Evolutionary conservation across 2,329 filamentous ascomycete genomes (phyloP).

Genomic region (Fusarium falciforme): DNA sequence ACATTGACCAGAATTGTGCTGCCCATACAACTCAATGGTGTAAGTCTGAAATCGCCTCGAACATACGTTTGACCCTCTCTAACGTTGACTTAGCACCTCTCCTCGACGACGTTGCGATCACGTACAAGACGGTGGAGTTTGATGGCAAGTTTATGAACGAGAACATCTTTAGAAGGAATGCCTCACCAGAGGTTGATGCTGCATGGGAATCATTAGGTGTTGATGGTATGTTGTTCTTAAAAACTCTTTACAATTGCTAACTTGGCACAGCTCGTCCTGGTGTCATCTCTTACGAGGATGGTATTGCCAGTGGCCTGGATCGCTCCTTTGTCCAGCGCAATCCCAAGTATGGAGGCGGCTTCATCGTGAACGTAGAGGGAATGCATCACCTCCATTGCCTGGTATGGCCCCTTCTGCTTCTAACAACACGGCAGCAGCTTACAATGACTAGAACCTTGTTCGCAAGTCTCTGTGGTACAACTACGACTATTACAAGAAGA

Average conservation of each 20-base stretch:
- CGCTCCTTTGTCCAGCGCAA: conserved; percentile 66
- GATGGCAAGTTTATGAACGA: conserved; percentile 68
- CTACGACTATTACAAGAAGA: conserved; percentile 65
- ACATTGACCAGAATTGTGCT: conserved; percentile 40
- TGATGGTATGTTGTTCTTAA: conserved; percentile 54
- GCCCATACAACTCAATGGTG: conserved; percentile 52
- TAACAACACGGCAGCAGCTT: neutral
- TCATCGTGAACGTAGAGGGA: conserved; percentile 67
- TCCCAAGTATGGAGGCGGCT: conserved; percentile 68
- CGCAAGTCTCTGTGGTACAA: conserved; percentile 70
- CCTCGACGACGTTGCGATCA: conserved; percentile 47
- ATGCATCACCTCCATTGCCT: conserved; percentile 70
- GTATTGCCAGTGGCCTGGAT: conserved; percentile 61
- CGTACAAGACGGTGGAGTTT: conserved; percentile 54
- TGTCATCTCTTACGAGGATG: conserved; percentile 62
- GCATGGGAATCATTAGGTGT: conserved; percentile 62
- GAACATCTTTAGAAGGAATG: conserved; percentile 62
- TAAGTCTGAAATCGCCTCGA: conserved; percentile 35
- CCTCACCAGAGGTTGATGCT: conserved; percentile 64
- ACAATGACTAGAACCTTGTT: conserved; percentile 61
- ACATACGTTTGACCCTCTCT: neutral
- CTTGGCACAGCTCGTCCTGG: conserved; percentile 54
- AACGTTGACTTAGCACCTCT: conserved; percentile 45
- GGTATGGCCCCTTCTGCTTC: conserved; percentile 45
- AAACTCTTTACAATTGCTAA: conserved; percentile 3